A percentile compares a stretch with the other conserved stretches of the same genome.
Conservation (phyloP, 2,329 filamentous ascomycete species). For the Xylaria sp. region DNA sequence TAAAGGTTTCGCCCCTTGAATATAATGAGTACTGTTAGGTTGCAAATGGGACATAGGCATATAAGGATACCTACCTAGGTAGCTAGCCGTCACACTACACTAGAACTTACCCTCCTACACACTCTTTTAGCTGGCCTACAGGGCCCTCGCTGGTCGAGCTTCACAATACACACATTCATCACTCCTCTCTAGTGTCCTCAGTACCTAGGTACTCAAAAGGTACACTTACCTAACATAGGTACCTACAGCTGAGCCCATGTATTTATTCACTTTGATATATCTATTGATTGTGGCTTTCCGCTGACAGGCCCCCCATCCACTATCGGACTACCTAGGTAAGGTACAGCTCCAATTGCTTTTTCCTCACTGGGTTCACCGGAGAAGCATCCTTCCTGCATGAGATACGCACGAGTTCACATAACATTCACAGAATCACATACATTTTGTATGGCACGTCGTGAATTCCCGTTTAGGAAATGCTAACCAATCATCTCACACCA, state of each 20-base stretch:
- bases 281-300: background rate
- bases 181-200: too few relatives aligned
- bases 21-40: too few relatives aligned
- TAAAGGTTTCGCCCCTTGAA: background rate
- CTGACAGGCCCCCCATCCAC: background rate
- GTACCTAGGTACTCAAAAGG: conserved; percentile 3
- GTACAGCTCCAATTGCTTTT: background rate
- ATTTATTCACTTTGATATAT: background rate
- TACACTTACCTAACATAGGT: background rate
- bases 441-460: conserved; percentile 42
- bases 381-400: conserved; percentile 1
- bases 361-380: background rate
- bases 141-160: too few relatives aligned
- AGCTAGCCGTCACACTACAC: background rate
- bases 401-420: conserved; percentile 31
- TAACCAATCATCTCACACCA: conserved; percentile 39
- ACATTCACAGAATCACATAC: conserved; percentile 39
- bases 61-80: background rate
- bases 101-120: too few relatives aligned
- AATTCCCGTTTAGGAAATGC: conserved; percentile 41
- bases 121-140: too few relatives aligned
- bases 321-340: background rate
- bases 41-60: too few relatives aligned
- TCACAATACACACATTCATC: too few relatives aligned
- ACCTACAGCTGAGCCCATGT: background rate